Conservation (phyloP, 495 filamentous ascomycete genomes). For the Neurospora tetrasperma region DNA sequence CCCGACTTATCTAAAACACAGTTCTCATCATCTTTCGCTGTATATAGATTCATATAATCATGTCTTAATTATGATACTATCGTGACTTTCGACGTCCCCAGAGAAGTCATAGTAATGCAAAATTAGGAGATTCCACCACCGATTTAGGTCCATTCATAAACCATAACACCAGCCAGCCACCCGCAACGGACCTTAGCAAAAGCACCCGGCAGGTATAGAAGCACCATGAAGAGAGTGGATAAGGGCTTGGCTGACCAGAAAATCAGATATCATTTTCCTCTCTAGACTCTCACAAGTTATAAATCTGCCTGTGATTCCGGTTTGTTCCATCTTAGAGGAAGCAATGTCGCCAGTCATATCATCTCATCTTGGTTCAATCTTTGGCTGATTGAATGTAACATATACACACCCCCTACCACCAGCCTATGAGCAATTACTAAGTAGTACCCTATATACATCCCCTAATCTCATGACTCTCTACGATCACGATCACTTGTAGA, state of each 20-base stretch:
- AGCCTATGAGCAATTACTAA: neutral
- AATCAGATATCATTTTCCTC: neutral
- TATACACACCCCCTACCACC: neutral
- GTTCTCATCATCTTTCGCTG: neutral
- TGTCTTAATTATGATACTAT: neutral
- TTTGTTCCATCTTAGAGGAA: no score
- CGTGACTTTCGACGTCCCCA: neutral
- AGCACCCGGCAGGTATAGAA: no score
- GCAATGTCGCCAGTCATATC: neutral
- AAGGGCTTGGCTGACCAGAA: neutral
- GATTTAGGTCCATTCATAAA: no score
- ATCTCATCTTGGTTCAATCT: neutral
- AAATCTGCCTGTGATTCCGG: no score
- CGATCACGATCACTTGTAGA: neutral
- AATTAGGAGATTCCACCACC: no score
- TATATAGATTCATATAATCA: neutral
- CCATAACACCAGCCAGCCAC: no score
- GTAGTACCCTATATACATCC: neutral
- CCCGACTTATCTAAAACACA: neutral
- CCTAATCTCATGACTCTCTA: neutral
- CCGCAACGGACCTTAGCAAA: no score
- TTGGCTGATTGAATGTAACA: neutral
- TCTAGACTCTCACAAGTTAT: neutral
- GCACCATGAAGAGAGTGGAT: no score
- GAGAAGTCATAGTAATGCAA: neutral